Conservation (phyloP, 2,329 filamentous ascomycete genomes). For the Onygenales sp. region DNA sequence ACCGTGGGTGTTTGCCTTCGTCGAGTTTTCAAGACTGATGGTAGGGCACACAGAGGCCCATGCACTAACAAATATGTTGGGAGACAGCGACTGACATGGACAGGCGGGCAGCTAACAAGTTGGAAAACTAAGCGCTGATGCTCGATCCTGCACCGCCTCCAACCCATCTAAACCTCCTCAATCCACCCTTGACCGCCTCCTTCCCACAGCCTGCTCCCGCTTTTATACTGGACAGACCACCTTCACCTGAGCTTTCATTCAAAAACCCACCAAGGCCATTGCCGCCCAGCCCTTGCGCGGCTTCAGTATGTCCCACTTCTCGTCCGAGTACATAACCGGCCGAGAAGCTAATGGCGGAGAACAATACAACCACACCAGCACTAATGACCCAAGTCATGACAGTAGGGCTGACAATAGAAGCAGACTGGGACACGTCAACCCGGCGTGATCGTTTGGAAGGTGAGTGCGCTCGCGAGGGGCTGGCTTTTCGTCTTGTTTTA, state of each 20-base stretch:
- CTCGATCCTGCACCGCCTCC: slow-evolving; percentile 27
- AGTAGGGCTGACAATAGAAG: slow-evolving; percentile 43
- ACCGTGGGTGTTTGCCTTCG: too few relatives aligned
- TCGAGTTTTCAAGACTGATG: too few relatives aligned
- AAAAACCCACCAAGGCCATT: slow-evolving; percentile 16
- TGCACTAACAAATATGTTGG: too few relatives aligned
- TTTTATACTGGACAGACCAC: slow-evolving; percentile 17
- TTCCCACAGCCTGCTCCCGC: slow-evolving; percentile 33
- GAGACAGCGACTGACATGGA: too few relatives aligned
- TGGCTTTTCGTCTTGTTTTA: slow-evolving; percentile 16
- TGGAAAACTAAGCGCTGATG: slow-evolving; percentile 20
- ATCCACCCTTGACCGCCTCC: slow-evolving; percentile 35
- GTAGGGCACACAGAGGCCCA: too few relatives aligned
- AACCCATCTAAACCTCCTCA: slow-evolving; percentile 36
- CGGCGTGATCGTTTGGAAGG: slow-evolving; percentile 30
- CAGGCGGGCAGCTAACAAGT: too few relatives aligned
- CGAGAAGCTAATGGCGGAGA: slow-evolving; percentile 55
- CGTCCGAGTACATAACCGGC: slow-evolving; percentile 54
- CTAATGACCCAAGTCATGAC: slow-evolving; percentile 58
- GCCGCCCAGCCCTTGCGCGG: slow-evolving; percentile 19
- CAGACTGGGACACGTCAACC: slow-evolving; percentile 20
- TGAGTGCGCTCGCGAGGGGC: slow-evolving; percentile 32
- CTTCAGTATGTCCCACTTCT: slow-evolving; percentile 48
- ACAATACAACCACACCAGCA: slow-evolving; percentile 54
- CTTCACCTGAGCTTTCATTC: slow-evolving; percentile 14